phyloP scores from a whole-genome alignment of 192 early-diverging fungal genomes.

The Coemansia sp. region DNA sequence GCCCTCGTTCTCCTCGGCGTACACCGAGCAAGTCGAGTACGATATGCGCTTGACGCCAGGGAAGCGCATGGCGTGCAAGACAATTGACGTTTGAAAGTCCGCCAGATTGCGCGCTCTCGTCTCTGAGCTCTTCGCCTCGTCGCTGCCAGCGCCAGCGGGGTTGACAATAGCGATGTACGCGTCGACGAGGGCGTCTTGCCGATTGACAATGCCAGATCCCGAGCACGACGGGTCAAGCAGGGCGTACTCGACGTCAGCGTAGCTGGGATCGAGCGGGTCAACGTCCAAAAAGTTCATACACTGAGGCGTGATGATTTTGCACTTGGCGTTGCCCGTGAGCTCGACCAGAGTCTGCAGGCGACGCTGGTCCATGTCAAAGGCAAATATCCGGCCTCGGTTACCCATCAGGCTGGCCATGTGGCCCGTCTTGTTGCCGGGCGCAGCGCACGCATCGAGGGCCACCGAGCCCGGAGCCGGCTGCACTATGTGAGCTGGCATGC shows the following conservation, averaged over 20 bases:
- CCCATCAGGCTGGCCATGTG: constrained; percentile 89
- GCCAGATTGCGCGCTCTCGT: constrained; percentile 71
- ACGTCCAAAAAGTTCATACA: constrained; percentile 76
- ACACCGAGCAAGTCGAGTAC: constrained; percentile 98
- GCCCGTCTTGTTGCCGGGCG: constrained; percentile 98
- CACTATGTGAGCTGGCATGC: constrained; percentile 89
- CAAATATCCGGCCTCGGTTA: constrained; percentile 85
- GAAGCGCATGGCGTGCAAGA: constrained; percentile 89
- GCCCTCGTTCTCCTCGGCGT: constrained; percentile 93
- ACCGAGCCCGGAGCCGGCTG: constrained; percentile 57
- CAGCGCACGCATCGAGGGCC: constrained; percentile 95
- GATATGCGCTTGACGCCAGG: constrained; percentile 81
- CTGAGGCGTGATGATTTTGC: constrained; percentile 61
- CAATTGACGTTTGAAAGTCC: constrained; percentile 81
- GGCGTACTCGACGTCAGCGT: constrained; percentile 81
- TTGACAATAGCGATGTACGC: constrained; percentile 38
- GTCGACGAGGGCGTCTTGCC: constrained; percentile 86
- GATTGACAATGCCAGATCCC: constrained; percentile 91
- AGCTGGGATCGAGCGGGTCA: constrained; percentile 67
- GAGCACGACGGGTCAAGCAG: constrained; percentile 96
- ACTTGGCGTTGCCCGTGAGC: constrained; percentile 78
- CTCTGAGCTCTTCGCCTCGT: constrained; percentile 20
- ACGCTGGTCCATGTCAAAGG: constrained; percentile 85
- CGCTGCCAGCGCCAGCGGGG: constrained; percentile 25
- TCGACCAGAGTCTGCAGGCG: constrained; percentile 74